Evolutionary conservation across 495 filamentous ascomycete genomes (phyloP), one percentile per base, ranked within the genome.

Genomic region (Physcia stellaris): DNA sequence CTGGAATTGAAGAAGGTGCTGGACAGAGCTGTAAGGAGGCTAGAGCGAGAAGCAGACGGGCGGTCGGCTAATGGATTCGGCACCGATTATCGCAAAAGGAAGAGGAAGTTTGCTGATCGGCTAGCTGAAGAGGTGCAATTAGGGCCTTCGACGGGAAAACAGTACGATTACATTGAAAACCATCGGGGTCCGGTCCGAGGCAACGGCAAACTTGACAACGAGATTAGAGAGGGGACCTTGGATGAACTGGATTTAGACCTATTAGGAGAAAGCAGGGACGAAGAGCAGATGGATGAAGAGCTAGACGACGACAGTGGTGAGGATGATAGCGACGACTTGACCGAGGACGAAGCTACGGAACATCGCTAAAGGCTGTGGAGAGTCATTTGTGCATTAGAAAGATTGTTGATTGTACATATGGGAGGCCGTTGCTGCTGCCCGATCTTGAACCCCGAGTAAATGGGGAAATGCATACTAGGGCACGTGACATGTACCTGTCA

Each of bases 1-100:
- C 64, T 68, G 24, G 69, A 76, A n/a, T 85, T 75, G 43, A 66
- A 78, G 23, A 80, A 82, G 11, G 73, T 81, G 3, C 58, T 88
- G 10, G 67, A 85, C 33, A 73, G 86, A 36, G 69, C 73, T 1
- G 56, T 66, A 9, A 68, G 85, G 17, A 66, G 85, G 39, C 66
- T 93, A n/a, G 64, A 73, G 40, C 72, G 85, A 18, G 42, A 40
- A 18, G 41, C 39, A 17, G 36, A 45, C 11, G 42, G 49, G 10
- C 32, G 29, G 5, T 37, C 43, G 20, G n/a, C 31, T 11, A 28
- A 24, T 15, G 40, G 40, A 21, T 15, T 49, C 17, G 33, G 52
- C 21, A 63, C 68, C 41, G 46, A 48, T 32, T 57, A 39, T 37
- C 50, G 50, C 18, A 57, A 49, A 22, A 50, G 55, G 27, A 49